Conservation (phyloP, 805 yeast genomes). For the Scheffersomyces lignosus region DNA sequence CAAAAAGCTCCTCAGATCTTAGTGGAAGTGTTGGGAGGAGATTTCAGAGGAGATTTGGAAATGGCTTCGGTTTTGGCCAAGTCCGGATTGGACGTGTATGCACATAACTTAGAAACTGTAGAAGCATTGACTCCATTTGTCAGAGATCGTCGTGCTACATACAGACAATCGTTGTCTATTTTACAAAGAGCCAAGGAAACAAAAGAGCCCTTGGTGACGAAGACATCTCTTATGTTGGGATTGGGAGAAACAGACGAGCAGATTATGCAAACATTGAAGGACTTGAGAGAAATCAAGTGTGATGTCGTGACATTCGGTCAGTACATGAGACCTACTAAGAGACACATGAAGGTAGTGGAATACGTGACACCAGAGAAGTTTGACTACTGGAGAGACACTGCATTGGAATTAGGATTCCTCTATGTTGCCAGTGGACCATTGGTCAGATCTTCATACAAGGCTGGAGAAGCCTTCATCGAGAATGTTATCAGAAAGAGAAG, state of each 20-base stretch:
- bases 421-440: slow-evolving; percentile 98
- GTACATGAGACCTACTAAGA: slow-evolving; percentile 97
- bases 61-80: slow-evolving; percentile 78
- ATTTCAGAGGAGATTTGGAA: slow-evolving; percentile 85
- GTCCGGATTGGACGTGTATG: slow-evolving; percentile 92
- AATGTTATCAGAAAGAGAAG: slow-evolving; percentile 81
- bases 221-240: slow-evolving; percentile 95
- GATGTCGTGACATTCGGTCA: slow-evolving; percentile 99
- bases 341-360: slow-evolving; percentile 98
- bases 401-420: slow-evolving; percentile 85
- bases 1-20: slow-evolving; percentile 85
- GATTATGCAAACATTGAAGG: slow-evolving; percentile 68
- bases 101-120: slow-evolving; percentile 96
- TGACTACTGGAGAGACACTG: slow-evolving; percentile 87
- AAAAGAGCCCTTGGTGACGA: slow-evolving; percentile 76
- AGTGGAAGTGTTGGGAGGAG: slow-evolving; percentile 94
- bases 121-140: slow-evolving; percentile 93
- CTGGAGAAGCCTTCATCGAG: slow-evolving; percentile 97
- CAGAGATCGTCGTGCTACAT: slow-evolving; percentile 95
- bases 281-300: slow-evolving; percentile 72
- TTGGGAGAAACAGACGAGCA: slow-evolving; percentile 96
- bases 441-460: slow-evolving; percentile 95
- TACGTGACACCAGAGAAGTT: slow-evolving; percentile 93
- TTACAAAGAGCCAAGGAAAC: slow-evolving; percentile 77
- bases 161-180: slow-evolving; percentile 81